Evolutionary conservation across 176 grass and related monocot genomes (phyloP).

Genomic region (Aechmea fasciata): DNA sequence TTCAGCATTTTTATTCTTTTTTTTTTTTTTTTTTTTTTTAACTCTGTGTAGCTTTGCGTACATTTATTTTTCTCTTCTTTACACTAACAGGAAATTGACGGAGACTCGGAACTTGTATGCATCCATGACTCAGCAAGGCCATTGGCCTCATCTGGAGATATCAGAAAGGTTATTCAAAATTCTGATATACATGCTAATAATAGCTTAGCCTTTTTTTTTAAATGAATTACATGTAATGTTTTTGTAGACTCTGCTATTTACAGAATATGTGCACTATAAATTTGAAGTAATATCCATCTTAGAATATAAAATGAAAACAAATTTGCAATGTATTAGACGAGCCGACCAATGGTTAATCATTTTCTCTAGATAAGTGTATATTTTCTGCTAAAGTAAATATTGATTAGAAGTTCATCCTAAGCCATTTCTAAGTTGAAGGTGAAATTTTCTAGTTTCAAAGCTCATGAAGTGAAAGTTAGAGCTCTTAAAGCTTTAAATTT

Average conservation of each 20-base stretch:
- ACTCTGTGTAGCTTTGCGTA: not conserved
- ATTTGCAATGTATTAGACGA: not conserved
- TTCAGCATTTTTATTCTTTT: not conserved
- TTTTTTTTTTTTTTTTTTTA: not conserved
- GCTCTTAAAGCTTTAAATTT: not conserved
- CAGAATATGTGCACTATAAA: not conserved
- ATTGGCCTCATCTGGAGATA: constrained; percentile 59
- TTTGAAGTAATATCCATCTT: not conserved
- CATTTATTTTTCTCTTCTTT: not conserved
- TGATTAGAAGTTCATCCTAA: no score
- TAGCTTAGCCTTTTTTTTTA: not conserved
- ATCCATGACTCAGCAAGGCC: constrained; percentile 95
- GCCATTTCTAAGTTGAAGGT: not conserved
- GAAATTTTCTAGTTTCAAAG: not conserved
- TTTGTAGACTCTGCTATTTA: not conserved
- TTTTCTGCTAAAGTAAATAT: no score
- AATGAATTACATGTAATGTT: not conserved
- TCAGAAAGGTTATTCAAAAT: constrained; percentile 52
- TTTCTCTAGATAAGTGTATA: no score
- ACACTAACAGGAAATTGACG: constrained; percentile 56
- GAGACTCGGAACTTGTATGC: constrained; percentile 80
- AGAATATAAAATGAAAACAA: not conserved
- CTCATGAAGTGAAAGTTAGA: not conserved
- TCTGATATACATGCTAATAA: constrained; percentile 3
- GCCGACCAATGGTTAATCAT: no score